Conservation (phyloP, 2,329 filamentous ascomycete species). For the Waltergamsia citrina region DNA sequence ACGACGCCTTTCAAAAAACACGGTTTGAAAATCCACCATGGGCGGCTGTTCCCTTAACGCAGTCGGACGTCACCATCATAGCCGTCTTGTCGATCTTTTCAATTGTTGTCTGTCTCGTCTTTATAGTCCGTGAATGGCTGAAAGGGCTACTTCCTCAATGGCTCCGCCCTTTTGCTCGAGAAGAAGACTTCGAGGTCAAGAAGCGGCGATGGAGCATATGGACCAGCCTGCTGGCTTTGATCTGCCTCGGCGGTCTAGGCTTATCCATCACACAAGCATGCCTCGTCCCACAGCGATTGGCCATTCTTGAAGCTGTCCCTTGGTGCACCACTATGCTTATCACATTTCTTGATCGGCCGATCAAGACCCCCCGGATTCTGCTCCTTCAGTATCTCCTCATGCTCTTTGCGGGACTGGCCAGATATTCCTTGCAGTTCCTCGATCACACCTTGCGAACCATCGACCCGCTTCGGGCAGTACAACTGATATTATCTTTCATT, state of each 20-base stretch:
- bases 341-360: conserved; percentile 25
- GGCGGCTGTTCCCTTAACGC: too few species aligned
- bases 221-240: conserved; percentile 22
- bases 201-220: conserved; percentile 25
- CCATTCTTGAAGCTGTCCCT: conserved; percentile 24
- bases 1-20: too few species aligned
- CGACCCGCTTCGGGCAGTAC: conserved; percentile 12
- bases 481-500: conserved; percentile 12
- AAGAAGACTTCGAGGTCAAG: conserved; percentile 14
- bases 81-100: too few species aligned
- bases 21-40: too few species aligned
- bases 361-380: conserved; percentile 29
- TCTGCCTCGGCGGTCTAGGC: conserved; percentile 23
- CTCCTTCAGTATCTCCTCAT: conserved; percentile 26
- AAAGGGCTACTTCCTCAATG: conserved; percentile 24
- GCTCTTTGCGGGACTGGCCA: conserved; percentile 17
- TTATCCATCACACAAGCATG: conserved; percentile 20
- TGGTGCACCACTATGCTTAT: conserved; percentile 28
- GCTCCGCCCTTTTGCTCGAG: conserved; percentile 32
- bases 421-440: conserved; percentile 20
- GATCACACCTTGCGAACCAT: conserved; percentile 9
- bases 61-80: too few species aligned
- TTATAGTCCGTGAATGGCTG: not conserved
- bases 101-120: not conserved
- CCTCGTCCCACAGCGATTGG: conserved; percentile 13